Evolutionary conservation across 2,329 filamentous ascomycete genomes (phyloP), one percentile per base, ranked within the genome.

Genomic region (Aspergillus sp.): DNA sequence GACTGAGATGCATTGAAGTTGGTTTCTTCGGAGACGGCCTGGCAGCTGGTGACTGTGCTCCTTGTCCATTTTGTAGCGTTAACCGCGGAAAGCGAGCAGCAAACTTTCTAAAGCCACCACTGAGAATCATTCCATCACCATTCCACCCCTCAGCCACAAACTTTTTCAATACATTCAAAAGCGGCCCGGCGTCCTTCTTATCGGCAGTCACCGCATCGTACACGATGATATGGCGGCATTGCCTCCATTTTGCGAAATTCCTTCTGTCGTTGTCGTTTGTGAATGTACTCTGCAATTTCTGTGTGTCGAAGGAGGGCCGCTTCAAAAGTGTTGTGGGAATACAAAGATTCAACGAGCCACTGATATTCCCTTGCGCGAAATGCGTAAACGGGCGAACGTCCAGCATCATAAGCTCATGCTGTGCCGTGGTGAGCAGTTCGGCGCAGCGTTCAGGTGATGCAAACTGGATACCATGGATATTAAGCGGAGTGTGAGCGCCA

Each of bases 321-420:
- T 97, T 97, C 12, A 98, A 71, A 9, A 98, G 72, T 0, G 91
- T 97, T 0, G 93, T 97, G 0, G 93, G 93, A 50, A 97, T 94
- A 62, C 93, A 97, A 4, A 98, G 73, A 62, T 94, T 97, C 30
- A 98, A 70, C 0, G 91, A 88, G n/a, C 84, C 83, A 43, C 76
- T 72, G 46, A 97, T 86, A 29, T 86, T 81, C 26, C 86, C 83
- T 41, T 80, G 76, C 1, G 82, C 78, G 61, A 85, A 96, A 54
- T 91, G 88, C 19, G 89, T 88, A 29, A 84, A 87, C 0, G 94
- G 89, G 35, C 93, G 81, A 26, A 97, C 78, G 63, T 98, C 93
- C 4, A 98, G 72, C 1, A 97, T 63, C 30, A 98, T 71, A 0
- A 87, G 67, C 41, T 77, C 67, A 36, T 77, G 70, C n/a, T 65